Percentiles rank a stretch among this genome's conserved stretches.
Evolutionary conservation across 768 basidiomycete genomes (phyloP).

Genomic region (Ramaria sp.): DNA sequence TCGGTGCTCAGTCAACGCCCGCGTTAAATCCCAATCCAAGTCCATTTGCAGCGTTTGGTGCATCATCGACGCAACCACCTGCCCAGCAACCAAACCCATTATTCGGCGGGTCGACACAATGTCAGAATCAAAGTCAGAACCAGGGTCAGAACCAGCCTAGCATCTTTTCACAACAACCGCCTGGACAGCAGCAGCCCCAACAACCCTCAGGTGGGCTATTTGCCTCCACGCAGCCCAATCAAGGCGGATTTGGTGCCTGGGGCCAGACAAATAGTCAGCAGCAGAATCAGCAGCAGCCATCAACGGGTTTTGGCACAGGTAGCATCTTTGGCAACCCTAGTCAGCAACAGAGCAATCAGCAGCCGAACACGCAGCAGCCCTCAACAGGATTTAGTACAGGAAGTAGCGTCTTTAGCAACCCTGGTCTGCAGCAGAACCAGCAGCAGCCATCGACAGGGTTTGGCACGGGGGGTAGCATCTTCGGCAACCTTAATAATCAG

Average conservation of each 20-base stretch:
- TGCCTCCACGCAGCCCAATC: not conserved
- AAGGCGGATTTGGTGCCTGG: not conserved
- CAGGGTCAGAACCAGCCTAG: not conserved
- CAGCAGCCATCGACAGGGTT: not conserved
- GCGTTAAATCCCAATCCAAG: not conserved
- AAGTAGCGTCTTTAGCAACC: not conserved
- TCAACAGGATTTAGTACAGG: too few species aligned
- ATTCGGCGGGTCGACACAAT: conserved; percentile 9
- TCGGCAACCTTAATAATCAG: too few species aligned
- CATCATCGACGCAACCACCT: conserved; percentile 17
- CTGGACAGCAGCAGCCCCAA: conserved; percentile 11
- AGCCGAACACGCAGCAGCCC: too few species aligned
- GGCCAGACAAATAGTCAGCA: not conserved
- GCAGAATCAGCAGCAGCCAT: not conserved
- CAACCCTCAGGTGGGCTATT: too few species aligned
- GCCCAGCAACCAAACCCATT: conserved; percentile 15
- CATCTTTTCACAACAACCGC: not conserved
- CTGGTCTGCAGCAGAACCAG: not conserved
- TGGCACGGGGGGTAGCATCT: not conserved
- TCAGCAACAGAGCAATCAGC: too few species aligned
- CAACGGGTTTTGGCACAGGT: not conserved
- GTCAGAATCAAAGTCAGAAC: not conserved
- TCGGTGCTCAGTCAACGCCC: not conserved
- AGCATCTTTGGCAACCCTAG: too few species aligned
- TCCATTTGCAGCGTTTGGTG: conserved; percentile 9